Evolutionary conservation across 768 basidiomycete species (phyloP), one percentile per base, ranked within the genome.

Genomic region (Clathrus columnatus): DNA sequence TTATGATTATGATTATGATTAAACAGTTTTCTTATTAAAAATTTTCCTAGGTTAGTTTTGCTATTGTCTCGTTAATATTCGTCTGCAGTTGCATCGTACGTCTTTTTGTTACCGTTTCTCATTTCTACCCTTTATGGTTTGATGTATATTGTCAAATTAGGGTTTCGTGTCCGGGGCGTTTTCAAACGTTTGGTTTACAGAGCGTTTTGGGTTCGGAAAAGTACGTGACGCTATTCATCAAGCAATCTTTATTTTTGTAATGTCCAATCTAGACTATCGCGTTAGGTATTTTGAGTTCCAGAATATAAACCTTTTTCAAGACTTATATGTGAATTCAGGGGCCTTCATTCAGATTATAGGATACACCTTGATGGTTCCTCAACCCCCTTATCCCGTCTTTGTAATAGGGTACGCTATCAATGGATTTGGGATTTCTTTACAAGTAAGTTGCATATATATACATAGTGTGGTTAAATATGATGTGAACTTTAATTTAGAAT

Each of bases 41-140:
- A n/a, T n/a, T n/a, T n/a, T n/a, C n/a, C n/a, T n/a, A 27, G 30
- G 23, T 50, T 18, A 46, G 32, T 11, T 82, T 78, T 60, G 70
- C 73, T 5, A 62, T 80, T 2, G 82, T 85, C 11, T 83, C 83
- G 0, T 64, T 83, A 48, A 75, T 85, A 21, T 88, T 86, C 65
- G 70, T 85, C 27, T 71, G 72, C 24, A 66, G 59, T 26, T 71
- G 68, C 51, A 29, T 65, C 48, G 72, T 64, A 42, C 21, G 62
- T 50, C 17, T 18, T 10, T n/a, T n/a, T n/a, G n/a, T n/a, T n/a
- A n/a, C 18, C 45, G 51, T 10, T 14, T 20, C 32, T 4, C 23
- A 7, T 23, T 24, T 5, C 36, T 8, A 23, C 16, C 20, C 16
- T 14, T 46, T 21, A 30, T 27, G 16, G 16, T 11, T 23, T 17